Conservation (phyloP, 768 basidiomycete species). For the Tulasnella sp. region DNA sequence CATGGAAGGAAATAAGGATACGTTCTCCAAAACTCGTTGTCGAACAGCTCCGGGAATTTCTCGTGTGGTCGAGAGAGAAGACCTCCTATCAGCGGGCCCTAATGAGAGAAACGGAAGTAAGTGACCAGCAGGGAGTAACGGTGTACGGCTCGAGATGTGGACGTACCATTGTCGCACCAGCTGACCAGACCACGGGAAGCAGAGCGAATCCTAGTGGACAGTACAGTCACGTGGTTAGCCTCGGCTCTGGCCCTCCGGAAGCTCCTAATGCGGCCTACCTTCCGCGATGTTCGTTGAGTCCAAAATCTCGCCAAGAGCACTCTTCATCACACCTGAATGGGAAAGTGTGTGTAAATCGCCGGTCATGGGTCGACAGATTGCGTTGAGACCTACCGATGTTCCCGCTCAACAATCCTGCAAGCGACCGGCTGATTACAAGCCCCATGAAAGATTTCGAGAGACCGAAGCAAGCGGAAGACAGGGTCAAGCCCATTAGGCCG, state of each 20-base stretch:
- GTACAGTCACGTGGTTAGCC: neutral
- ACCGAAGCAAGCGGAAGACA: conserved; percentile 17
- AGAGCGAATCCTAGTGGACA: conserved; percentile 8
- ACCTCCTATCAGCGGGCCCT: conserved; percentile 15
- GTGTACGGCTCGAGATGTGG: neutral
- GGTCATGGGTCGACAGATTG: neutral
- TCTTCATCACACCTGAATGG: conserved; percentile 12
- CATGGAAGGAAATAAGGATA: conserved; percentile 19
- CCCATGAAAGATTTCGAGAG: conserved; percentile 15
- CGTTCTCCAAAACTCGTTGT: conserved; percentile 9
- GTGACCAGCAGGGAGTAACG: neutral
- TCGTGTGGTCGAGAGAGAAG: conserved; percentile 13
- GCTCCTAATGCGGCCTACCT: neutral
- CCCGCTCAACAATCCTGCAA: conserved; percentile 14
- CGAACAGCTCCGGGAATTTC: conserved; percentile 13
- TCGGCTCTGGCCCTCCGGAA: neutral
- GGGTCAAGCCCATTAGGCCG: conserved; percentile 15
- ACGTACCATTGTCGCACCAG: conserved; percentile 14
- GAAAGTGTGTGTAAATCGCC: neutral
- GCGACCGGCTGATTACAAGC: conserved; percentile 15
- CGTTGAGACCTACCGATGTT: conserved; percentile 2
- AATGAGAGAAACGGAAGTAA: neutral
- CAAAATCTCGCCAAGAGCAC: conserved; percentile 14
- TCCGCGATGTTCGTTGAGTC: conserved; percentile 13
- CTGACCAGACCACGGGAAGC: conserved; percentile 13